Conservation (phyloP, 2,329 filamentous ascomycete species). For the Phialophora tarda region DNA sequence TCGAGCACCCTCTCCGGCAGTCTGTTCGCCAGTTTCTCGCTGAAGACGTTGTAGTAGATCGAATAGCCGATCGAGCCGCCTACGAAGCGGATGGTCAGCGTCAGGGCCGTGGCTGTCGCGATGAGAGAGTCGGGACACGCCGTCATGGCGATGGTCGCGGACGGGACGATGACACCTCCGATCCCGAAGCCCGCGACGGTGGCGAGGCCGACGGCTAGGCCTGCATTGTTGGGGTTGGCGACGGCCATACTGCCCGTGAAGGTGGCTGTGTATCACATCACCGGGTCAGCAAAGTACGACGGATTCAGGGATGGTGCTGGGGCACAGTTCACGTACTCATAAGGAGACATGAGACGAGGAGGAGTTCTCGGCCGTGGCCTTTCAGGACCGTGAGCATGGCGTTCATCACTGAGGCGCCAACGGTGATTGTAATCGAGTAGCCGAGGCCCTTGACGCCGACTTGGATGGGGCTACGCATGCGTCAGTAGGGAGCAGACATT, state of each 20-base stretch:
- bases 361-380: slow-evolving; percentile 64
- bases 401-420: slow-evolving; percentile 65
- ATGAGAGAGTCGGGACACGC: slow-evolving; percentile 72
- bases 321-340: slow-evolving; percentile 66
- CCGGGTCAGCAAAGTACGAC: slow-evolving; percentile 38
- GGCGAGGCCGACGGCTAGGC: slow-evolving; percentile 63
- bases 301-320: slow-evolving; percentile 37
- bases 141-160: slow-evolving; percentile 70
- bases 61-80: slow-evolving; percentile 69
- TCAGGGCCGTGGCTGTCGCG: slow-evolving; percentile 70
- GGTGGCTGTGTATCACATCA: slow-evolving; percentile 50
- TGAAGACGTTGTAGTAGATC: slow-evolving; percentile 59
- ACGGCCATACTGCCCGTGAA: slow-evolving; percentile 26
- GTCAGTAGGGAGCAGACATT: slow-evolving; percentile 43
- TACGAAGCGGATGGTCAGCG: slow-evolving; percentile 70
- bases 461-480: slow-evolving; percentile 60
- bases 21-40: slow-evolving; percentile 52
- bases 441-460: slow-evolving; percentile 70
- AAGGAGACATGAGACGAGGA: slow-evolving; percentile 63
- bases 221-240: slow-evolving; percentile 25
- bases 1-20: slow-evolving; percentile 19
- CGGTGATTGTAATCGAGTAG: slow-evolving; percentile 66
- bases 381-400: slow-evolving; percentile 62
- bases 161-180: slow-evolving; percentile 70
- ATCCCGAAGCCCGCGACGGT: slow-evolving; percentile 67